These are phyloP conservation scores for Poterioochromonas sp. DNA, from an alignment of 352 stramenopile species.

Conservation along the genomic window DNA sequence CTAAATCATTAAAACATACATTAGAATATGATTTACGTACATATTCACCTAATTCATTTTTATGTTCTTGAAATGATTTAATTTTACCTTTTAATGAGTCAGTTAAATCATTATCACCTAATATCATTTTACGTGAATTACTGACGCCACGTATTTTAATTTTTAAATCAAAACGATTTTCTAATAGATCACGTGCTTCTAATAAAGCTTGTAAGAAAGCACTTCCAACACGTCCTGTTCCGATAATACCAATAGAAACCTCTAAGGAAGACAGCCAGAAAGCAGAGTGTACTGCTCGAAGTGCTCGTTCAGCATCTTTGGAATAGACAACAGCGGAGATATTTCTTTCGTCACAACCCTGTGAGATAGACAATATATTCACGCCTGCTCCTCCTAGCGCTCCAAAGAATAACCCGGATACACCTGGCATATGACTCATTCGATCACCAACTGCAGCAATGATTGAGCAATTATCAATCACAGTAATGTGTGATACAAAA, in stretches of 20 bases:
- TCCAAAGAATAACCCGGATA: conserved; percentile 83
- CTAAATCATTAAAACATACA: not conserved
- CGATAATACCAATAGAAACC: conserved; percentile 79
- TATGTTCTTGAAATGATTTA: not conserved
- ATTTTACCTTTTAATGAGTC: not conserved
- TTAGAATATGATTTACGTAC: not conserved
- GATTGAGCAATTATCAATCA: conserved; percentile 77
- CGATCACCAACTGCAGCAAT: conserved; percentile 88
- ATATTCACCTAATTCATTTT: not conserved
- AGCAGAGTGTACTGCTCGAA: conserved; percentile 81
- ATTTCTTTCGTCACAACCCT: conserved; percentile 77
- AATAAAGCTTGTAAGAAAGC: conserved; percentile 70
- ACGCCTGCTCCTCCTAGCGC: conserved; percentile 81
- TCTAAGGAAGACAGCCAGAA: conserved; percentile 67
- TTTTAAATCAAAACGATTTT: conserved; percentile 1
- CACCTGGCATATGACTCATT: conserved; percentile 79
- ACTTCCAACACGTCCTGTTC: conserved; percentile 66
- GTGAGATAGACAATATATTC: conserved; percentile 86
- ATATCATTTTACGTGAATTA: conserved; percentile 25
- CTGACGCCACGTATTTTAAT: not conserved
- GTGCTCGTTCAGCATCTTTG: conserved; percentile 71
- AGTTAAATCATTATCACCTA: conserved; percentile 5
- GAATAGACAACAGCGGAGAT: conserved; percentile 83
- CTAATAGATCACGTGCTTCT: conserved; percentile 44
- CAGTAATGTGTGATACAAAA: conserved; percentile 58